Base-by-base conservation (phyloP, 148 eudicot species). In the Heliamphora exappendiculata region DNA sequence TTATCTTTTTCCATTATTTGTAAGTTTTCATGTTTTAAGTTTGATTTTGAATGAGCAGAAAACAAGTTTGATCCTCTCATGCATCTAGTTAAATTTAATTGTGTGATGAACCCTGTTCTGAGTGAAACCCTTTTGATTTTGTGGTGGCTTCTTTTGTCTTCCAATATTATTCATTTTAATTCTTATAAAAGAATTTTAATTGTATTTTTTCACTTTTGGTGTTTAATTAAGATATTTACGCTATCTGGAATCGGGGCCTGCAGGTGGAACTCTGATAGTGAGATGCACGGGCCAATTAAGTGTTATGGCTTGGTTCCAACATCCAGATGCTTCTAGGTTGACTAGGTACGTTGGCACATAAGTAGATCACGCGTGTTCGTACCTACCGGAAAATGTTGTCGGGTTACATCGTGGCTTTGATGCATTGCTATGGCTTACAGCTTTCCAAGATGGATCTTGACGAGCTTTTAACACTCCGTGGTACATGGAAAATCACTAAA, bases 361-460 rank as follows among this genome's bases (percentile, higher is more conserved):
- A 17, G 17, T 53, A 60, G 5, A 28, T 10, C 13, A 16, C 28
- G 10, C 14, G 36, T 29, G 29, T 26, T 57, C 22, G 51, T 22
- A 55, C 62, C 7, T 60, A 39, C 66, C 39, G 33, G 14, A 62
- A 62, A 31, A 3, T 2, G 47, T 28, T 34, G 14, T 65, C 36
- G 4, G 69, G 69, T 26, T 19, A 19, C 13, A n/a, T 65, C 0
- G 47, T 36, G 28, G 22, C 45, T 37, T 65, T 20, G n/a, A 65
- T 65, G 45, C 69, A 36, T 24, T 65, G 69, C 69, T 65, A 33
- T 65, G 58, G 45, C 45, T 65, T 17, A 36, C 24, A 65, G 69
- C 24, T 20, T 36, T 24, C 24, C 1, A 34, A 65, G 42, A 65
- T 65, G 69, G 69, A 17, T 36, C 19, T 65, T 62, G 66, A 62